Evolutionary conservation across 495 filamentous ascomycete species (phyloP).

Genomic region (Penicillium alfredii): DNA sequence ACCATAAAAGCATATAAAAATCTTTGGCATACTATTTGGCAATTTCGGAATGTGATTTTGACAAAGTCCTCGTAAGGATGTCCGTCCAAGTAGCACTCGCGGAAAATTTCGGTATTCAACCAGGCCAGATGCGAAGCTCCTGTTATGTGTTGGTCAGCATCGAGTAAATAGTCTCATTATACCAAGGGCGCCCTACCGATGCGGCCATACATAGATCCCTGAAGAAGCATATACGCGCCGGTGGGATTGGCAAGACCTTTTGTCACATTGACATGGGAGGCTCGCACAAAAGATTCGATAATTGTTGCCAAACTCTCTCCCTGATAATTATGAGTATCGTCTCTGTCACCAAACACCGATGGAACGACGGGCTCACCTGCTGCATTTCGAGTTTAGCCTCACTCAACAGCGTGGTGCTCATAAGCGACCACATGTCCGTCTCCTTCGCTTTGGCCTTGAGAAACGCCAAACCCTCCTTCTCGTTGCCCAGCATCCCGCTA

Average conservation of each 20-base stretch:
- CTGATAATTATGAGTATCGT: conserved; percentile 30
- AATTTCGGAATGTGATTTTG: conserved; percentile 53
- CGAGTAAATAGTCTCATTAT: too few species aligned
- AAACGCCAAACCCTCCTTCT: conserved; percentile 75
- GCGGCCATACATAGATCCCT: conserved; percentile 67
- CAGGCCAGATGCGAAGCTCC: conserved; percentile 57
- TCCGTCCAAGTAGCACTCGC: conserved; percentile 60
- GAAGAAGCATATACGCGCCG: conserved; percentile 65
- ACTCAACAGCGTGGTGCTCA: conserved; percentile 78
- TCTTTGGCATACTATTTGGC: conserved; percentile 45
- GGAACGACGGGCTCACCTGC: conserved; percentile 36
- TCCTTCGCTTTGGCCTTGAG: conserved; percentile 87
- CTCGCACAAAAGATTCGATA: conserved; percentile 71
- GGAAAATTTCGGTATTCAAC: conserved; percentile 67
- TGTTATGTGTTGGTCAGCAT: conserved; percentile 22
- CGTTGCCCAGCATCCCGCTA: conserved; percentile 66
- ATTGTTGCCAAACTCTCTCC: conserved; percentile 76
- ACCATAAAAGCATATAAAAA: not conserved
- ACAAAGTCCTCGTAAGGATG: conserved; percentile 74
- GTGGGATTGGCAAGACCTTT: conserved; percentile 67
- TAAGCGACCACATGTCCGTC: conserved; percentile 76
- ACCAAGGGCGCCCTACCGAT: conserved; percentile 50
- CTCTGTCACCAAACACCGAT: not conserved
- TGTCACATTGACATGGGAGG: conserved; percentile 73
- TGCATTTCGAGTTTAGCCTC: conserved; percentile 77